phyloP scores from a whole-genome alignment of 805 yeast genomes.

The Helenozyma rhizophorensis region DNA sequence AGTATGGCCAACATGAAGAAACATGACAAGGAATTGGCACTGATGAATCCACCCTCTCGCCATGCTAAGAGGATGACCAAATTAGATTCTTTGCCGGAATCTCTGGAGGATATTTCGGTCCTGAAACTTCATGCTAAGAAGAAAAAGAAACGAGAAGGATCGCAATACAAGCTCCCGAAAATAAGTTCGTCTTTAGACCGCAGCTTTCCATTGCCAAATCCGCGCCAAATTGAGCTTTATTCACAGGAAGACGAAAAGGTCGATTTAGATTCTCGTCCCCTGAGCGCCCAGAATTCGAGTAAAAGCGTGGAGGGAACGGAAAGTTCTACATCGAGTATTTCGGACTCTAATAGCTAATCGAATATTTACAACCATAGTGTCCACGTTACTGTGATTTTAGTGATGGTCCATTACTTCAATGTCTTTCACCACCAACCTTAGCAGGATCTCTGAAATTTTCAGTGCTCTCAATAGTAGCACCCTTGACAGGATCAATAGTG shows the following conservation, averaged over 20 bases:
- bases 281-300: constrained; percentile 1
- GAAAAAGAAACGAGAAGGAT: constrained; percentile 3
- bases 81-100: background rate
- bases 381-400: no score
- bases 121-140: constrained; percentile 2
- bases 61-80: constrained; percentile 2
- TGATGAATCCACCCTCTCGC: constrained; percentile 1
- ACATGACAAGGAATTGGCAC: constrained; percentile 16
- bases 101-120: constrained; percentile 1
- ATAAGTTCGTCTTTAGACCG: constrained; percentile 13
- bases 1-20: constrained; percentile 17
- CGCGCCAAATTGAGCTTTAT: constrained; percentile 14
- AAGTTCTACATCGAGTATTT: no score
- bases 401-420: no score
- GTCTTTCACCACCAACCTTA: no score
- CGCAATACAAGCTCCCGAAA: constrained; percentile 6
- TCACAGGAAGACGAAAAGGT: constrained; percentile 13
- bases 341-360: no score
- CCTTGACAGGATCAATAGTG: constrained; percentile 36
- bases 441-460: constrained; percentile 35
- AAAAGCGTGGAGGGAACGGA: no score
- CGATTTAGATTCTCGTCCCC: constrained; percentile 10
- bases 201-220: constrained; percentile 16
- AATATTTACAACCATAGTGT: no score
- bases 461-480: constrained; percentile 41